These are phyloP conservation scores for Gracilaria domingensis DNA, from an alignment of 23 red algal species.

Conservation along the genomic window DNA sequence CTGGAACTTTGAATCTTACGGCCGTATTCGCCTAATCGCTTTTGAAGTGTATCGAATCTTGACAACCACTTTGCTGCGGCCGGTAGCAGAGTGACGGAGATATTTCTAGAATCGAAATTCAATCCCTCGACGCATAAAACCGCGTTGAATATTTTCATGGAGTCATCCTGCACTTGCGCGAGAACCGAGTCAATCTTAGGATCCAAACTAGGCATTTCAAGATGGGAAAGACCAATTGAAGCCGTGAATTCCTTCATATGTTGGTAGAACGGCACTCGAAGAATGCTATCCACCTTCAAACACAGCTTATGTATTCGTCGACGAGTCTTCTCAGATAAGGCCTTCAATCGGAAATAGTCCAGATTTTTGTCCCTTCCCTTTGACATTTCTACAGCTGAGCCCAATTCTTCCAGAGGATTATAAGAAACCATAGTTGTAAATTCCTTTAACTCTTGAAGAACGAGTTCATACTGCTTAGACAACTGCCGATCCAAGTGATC, in stretches of 20 bases:
- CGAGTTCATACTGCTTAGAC: neutral
- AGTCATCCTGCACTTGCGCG: neutral
- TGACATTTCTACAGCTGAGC: constrained; percentile 47
- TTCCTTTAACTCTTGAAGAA: constrained; percentile 49
- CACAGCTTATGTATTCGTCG: constrained; percentile 76
- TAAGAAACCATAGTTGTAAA: constrained; percentile 49
- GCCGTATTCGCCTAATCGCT: neutral
- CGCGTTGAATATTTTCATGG: neutral
- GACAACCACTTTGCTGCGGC: neutral
- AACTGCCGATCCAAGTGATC: constrained; percentile 9
- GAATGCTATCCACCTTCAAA: constrained; percentile 57
- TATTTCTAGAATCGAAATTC: no score
- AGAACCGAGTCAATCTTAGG: neutral
- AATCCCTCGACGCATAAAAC: no score
- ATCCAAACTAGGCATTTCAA: neutral
- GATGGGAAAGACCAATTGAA: constrained; percentile 16
- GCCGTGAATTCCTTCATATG: constrained; percentile 34
- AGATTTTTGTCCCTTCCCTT: constrained; percentile 47
- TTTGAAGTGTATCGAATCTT: constrained; percentile 1
- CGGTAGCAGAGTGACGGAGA: neutral
- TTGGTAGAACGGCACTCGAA: constrained; percentile 64
- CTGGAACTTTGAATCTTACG: neutral
- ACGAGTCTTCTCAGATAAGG: constrained; percentile 50
- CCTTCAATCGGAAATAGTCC: constrained; percentile 77
- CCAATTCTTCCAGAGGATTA: constrained; percentile 25